Base-by-base conservation (phyloP, 2,329 filamentous ascomycete genomes). In the Hortaea sp. region DNA sequence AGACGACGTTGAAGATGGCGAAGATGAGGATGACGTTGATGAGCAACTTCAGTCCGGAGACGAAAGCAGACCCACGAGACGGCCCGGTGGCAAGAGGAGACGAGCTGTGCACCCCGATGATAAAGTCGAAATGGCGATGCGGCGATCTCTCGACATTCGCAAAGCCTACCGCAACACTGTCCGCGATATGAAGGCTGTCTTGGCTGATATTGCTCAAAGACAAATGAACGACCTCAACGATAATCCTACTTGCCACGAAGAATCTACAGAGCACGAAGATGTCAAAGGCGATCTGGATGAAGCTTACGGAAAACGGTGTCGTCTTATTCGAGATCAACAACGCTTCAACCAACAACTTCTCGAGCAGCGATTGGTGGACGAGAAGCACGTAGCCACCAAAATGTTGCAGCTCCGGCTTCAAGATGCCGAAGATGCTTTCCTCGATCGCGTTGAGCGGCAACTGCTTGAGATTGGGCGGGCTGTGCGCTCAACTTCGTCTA, bases 101-200 rank as follows among this genome's bases (percentile, higher is more conserved):
- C 63, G 71, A 58, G 70, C 70, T 50, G 68, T 68, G 44, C 69
- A 74, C 64, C 55, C 67, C 44, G 65, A 69, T 54, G 58, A 65
- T 38, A 65, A 66, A 44, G 61, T 74, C 41, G 71, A 74, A 56
- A 64, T 66, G 11, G 65, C 69, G 46, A 60, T 74, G 53, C 66
- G 70, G 43, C 79, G 83, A 45, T 78, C 82, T 60, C 73, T 82
- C 53, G 76, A 83, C 55, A 70, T 86, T 56, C 82, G 82, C 63
- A 77, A 78, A 46, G 72, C 72, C 27, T 86, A 78, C 63, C 73
- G 78, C n/a, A 69, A 74, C 48, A 75, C 86, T 43, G 74, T 78
- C 48, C 75, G 77, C 54, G 71, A 76, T 29, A 65, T 84, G 55
- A 85, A 83, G 62, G 76, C 77, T 11, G 73, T 79, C 7, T 69